Evolutionary conservation across 768 basidiomycete species (phyloP).

Genomic region (Leccinum ochraceum): DNA sequence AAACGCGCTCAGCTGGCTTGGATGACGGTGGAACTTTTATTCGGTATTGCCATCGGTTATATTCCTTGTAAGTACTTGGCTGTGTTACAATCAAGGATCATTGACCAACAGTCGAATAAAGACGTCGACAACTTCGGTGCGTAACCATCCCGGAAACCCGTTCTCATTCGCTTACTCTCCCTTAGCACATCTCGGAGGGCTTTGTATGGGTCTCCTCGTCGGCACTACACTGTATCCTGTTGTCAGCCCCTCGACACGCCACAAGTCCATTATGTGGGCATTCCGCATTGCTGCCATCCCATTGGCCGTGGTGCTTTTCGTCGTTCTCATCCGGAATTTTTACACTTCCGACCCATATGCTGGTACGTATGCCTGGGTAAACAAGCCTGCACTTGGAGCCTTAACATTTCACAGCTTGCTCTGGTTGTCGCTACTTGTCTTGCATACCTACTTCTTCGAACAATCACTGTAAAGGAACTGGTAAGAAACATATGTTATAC

Average conservation of each 20-base stretch:
- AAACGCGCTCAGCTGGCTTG: slow-evolving; percentile 60
- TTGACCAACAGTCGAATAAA: slow-evolving; percentile 31
- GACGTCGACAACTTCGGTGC: slow-evolving; percentile 91
- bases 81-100: not conserved
- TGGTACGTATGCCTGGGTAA: slow-evolving; percentile 44
- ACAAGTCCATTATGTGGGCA: slow-evolving; percentile 68
- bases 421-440: slow-evolving; percentile 87
- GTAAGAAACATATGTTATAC: slow-evolving; percentile 15
- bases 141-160: not conserved
- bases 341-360: slow-evolving; percentile 86
- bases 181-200: slow-evolving; percentile 85
- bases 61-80: slow-evolving; percentile 64
- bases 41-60: slow-evolving; percentile 84
- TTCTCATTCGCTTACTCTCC: not conserved
- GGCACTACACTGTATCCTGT: slow-evolving; percentile 88
- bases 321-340: slow-evolving; percentile 84
- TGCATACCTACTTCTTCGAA: slow-evolving; percentile 81
- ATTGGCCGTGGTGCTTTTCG: slow-evolving; percentile 75
- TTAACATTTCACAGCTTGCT: slow-evolving; percentile 55
- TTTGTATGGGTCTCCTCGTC: slow-evolving; percentile 79
- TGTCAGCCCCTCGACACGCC: slow-evolving; percentile 76
- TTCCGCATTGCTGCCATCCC: slow-evolving; percentile 76
- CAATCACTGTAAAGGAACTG: slow-evolving; percentile 60
- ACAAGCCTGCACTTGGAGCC: not conserved
- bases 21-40: slow-evolving; percentile 82